Evolutionary conservation across 2,329 filamentous ascomycete genomes (phyloP), one percentile per base, ranked within the genome.

Genomic region (Colletotrichum neosansevieriae): DNA sequence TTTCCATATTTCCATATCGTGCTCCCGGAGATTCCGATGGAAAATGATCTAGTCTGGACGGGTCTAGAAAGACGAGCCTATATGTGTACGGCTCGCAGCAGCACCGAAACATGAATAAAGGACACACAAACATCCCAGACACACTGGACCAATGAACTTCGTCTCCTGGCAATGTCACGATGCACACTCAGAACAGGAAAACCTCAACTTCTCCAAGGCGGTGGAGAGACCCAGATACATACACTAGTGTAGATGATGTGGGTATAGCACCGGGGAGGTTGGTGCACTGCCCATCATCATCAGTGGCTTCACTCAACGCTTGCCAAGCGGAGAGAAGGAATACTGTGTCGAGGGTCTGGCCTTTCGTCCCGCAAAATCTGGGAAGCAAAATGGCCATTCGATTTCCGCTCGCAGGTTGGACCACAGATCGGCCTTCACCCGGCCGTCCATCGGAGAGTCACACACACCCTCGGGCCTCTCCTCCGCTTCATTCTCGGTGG

Each of bases 381-480:
- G 7, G 21, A 34, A 11, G 36, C 4, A 7, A 13, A 13, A 45
- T 15, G 11, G 36, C 36, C 11, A 13, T 13, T 38, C 36, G 11
- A 4, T 15, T 38, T 12, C 34, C 34, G 34, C 34, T 38, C 12
- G 34, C 34, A 38, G 34, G 3, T 7, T 38, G 34, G 12, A 38
- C n/a, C n/a, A n/a, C n/a, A 45, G 29, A 34, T 56, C 59, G 63
- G 63, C 34, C 42, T 57, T 62, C 51, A 63, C 42, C 63, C 58
- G 63, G 50, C 58, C 63, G 58, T 62, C 58, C 13, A 56, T 66
- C 63, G 58, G 63, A 57, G 50, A 51, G 32, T 32, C 24, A 62
- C 21, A 6, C 63, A 42, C 51, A 51, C 15, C 42, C 4, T 12
- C 21, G 1, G 1, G 15, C 21, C 38, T 12, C 7, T 50, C n/a